phyloP scores from a whole-genome alignment of 148 eudicot species.

The Arctostaphylos glauca region DNA sequence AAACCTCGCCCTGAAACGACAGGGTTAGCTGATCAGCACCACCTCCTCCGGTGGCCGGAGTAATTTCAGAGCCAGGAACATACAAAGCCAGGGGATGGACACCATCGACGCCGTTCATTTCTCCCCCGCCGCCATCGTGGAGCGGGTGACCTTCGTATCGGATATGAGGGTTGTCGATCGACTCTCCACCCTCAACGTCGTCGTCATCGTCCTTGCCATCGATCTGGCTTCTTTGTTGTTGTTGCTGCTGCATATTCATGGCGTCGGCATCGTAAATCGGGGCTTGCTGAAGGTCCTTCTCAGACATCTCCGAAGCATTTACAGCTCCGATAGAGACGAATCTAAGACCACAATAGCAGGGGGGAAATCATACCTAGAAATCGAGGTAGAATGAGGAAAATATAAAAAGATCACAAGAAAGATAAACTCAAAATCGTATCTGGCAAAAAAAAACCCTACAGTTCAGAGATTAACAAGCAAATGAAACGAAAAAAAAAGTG shows the following conservation, averaged over 20 bases:
- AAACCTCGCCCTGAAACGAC: conserved; percentile 66
- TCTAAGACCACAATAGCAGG: neutral
- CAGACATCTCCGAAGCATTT: conserved; percentile 17
- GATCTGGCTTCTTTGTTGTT: conserved; percentile 16
- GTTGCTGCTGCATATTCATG: conserved; percentile 24
- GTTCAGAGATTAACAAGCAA: neutral
- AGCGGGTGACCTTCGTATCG: conserved; percentile 27
- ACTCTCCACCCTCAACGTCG: conserved; percentile 37
- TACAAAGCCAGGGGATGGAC: conserved; percentile 21
- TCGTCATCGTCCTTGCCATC: conserved; percentile 40
- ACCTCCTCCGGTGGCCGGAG: conserved; percentile 27
- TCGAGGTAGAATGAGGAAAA: neutral
- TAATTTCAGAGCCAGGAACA: conserved; percentile 27
- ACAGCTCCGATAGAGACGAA: neutral
- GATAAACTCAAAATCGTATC: neutral
- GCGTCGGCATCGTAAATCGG: conserved; percentile 15
- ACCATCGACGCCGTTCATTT: conserved; percentile 20
- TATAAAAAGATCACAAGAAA: neutral
- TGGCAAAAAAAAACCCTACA: neutral
- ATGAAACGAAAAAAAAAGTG: neutral
- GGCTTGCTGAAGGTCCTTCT: conserved; percentile 2
- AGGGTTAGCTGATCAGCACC: conserved; percentile 60
- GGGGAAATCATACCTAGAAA: too few species aligned
- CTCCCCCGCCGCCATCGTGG: conserved; percentile 26
- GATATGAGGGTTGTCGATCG: conserved; percentile 46